These are phyloP conservation scores for Penicillium griseofulvum DNA, from an alignment of 2,329 filamentous ascomycete species.

Conservation along the genomic window DNA sequence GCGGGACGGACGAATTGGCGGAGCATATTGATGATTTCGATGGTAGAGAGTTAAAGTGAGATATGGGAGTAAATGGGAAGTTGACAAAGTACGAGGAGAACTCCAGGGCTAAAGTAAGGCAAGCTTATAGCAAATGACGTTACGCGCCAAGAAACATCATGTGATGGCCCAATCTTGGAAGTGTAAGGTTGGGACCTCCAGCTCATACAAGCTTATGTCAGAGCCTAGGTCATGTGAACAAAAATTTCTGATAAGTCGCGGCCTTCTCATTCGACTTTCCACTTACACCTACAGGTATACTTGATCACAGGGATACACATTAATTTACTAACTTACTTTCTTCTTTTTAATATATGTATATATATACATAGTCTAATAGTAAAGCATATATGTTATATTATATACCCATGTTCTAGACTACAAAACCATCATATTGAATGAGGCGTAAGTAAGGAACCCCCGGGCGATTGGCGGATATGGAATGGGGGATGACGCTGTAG, in stretches of 20 bases:
- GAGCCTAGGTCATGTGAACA: conserved; percentile 11
- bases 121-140: conserved; percentile 7
- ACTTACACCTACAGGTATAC: not conserved
- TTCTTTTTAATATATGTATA: too few species aligned
- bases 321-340: not conserved
- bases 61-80: not conserved
- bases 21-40: conserved; percentile 56
- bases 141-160: conserved; percentile 7
- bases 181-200: too few species aligned
- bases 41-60: not conserved
- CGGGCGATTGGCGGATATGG: conserved; percentile 35
- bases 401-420: not conserved
- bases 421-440: conserved; percentile 9
- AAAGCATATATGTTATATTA: too few species aligned
- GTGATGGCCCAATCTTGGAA: not conserved
- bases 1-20: conserved; percentile 61
- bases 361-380: not conserved
- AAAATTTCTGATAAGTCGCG: conserved; percentile 28
- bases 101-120: not conserved
- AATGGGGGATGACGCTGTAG: conserved; percentile 38
- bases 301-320: conserved; percentile 13
- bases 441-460: conserved; percentile 18
- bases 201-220: conserved; percentile 10
- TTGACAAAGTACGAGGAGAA: conserved; percentile 3
- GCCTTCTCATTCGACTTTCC: conserved; percentile 22